These are phyloP conservation scores for Fusarium nygamai DNA, from an alignment of 2,329 filamentous ascomycete species.

Conservation along the genomic window DNA sequence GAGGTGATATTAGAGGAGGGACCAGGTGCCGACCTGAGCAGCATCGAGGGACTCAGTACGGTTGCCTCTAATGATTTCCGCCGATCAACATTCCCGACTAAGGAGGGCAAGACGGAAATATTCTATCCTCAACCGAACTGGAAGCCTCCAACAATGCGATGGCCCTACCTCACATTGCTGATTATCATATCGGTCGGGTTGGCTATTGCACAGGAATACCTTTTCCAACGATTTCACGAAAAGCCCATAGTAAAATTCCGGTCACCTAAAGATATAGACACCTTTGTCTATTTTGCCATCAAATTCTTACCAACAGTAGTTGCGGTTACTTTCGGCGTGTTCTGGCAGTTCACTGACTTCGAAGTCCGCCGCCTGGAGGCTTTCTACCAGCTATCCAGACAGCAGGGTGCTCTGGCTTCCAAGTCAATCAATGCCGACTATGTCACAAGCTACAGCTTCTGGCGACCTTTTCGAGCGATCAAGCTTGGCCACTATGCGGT, in stretches of 20 bases:
- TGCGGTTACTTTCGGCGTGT: conserved; percentile 69
- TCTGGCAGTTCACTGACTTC: conserved; percentile 74
- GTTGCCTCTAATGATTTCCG: conserved; percentile 46
- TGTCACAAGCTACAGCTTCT: conserved; percentile 72
- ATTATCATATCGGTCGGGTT: conserved; percentile 64
- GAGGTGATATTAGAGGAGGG: conserved; percentile 62
- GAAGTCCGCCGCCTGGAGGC: conserved; percentile 74
- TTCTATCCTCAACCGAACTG: conserved; percentile 73
- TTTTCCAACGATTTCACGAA: conserved; percentile 61
- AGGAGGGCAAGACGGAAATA: conserved; percentile 55
- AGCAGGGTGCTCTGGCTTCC: conserved; percentile 68
- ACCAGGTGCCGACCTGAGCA: conserved; percentile 61
- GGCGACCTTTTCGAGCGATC: conserved; percentile 71
- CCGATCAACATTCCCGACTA: conserved; percentile 51
- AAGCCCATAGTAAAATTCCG: conserved; percentile 61
- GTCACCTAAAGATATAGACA: conserved; percentile 59
- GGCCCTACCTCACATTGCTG: conserved; percentile 66
- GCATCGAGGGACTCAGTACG: conserved; percentile 56
- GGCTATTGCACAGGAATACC: conserved; percentile 62
- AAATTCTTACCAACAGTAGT: conserved; percentile 72
- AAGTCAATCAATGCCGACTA: conserved; percentile 80
- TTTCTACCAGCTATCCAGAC: conserved; percentile 71
- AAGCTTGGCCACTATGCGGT: conserved; percentile 74
- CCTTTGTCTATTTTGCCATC: conserved; percentile 67
- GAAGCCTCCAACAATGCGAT: conserved; percentile 73